Evolutionary conservation across 352 stramenopile species (phyloP), one percentile per base, ranked within the genome.

Genomic region (Pythium apleroticum): DNA sequence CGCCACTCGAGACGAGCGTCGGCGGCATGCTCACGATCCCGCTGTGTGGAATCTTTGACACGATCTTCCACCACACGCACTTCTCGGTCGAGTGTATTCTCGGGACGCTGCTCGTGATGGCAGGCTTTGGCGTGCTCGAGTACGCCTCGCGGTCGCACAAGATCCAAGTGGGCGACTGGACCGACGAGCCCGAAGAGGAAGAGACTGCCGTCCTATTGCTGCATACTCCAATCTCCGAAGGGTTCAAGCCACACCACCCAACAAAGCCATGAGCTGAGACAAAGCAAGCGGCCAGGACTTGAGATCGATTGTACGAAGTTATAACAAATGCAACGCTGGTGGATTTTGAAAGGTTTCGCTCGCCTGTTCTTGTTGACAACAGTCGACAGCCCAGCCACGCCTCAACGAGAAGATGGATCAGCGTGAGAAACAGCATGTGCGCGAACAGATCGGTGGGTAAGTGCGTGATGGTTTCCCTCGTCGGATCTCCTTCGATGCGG

Each of bases 1-100:
- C 77, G 15, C 76, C 76, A 15, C 54, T 85, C 28, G 74, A 82
- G 59, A 82, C 76, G 33, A 80, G 76, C 52, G 76, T 84, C 22
- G 74, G 74, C 0, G 76, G 71, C 35, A 83, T 85, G 78, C 58
- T 82, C 27, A 81, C 67, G 27, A 78, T 88, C 41, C 78, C 78
- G 11, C 48, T 85, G 27, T 79, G 76, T 1, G 78, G 64, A 15
- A 14, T 88, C n/a, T 52, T 79, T 58, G 76, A 88, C 58, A 74
- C 66, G 11, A 45, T 79, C 22, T 31, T 84, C 35, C 74, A 83
- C 55, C 57, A 72, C 55, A 78, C 77, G 15, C 56, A 58, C n/a
- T 87, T 87, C 63, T 77, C 76, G 5, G 69, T 57, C 61, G 49
- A 79, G 65, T 80, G 77, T 43, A 70, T 85, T 39, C 49, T 73